Evolutionary conservation across 768 basidiomycete species (phyloP).

Genomic region (Panellus pusillus): DNA sequence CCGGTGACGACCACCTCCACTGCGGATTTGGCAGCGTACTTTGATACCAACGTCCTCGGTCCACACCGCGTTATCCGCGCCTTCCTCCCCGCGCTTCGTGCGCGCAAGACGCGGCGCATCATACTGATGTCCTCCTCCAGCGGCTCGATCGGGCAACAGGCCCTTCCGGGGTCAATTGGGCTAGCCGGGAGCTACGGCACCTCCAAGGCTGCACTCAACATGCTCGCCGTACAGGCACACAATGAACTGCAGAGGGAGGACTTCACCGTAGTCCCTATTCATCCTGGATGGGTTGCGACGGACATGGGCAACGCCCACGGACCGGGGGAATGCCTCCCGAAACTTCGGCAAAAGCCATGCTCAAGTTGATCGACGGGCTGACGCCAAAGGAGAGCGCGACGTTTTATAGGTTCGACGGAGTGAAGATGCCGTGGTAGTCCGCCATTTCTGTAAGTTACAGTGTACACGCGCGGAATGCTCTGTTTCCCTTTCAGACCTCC

Average conservation of each 20-base stretch:
- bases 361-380: conserved; percentile 12
- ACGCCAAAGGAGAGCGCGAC: conserved; percentile 14
- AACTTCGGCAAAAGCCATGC: conserved; percentile 14
- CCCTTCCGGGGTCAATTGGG: conserved; percentile 11
- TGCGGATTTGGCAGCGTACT: conserved; percentile 9
- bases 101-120: conserved; percentile 20
- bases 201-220: conserved; percentile 22
- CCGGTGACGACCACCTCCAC: conserved; percentile 15
- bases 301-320: conserved; percentile 23
- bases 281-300: conserved; percentile 21
- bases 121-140: conserved; percentile 19
- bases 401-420: conserved; percentile 19
- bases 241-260: conserved; percentile 19
- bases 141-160: conserved; percentile 19
- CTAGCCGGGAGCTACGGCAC: conserved; percentile 19
- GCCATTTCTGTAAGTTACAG: too few relatives aligned
- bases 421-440: conserved; percentile 21
- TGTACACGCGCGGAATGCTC: too few relatives aligned
- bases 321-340: conserved; percentile 17
- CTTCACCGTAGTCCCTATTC: conserved; percentile 20
- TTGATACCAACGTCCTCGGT: conserved; percentile 19
- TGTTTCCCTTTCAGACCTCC: too few relatives aligned
- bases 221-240: conserved; percentile 20
- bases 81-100: conserved; percentile 22
- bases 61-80: conserved; percentile 21